Evolutionary conservation across 352 stramenopile species (phyloP), one percentile per base, ranked within the genome.

Genomic region (Globisporangium rhizosaccharum): DNA sequence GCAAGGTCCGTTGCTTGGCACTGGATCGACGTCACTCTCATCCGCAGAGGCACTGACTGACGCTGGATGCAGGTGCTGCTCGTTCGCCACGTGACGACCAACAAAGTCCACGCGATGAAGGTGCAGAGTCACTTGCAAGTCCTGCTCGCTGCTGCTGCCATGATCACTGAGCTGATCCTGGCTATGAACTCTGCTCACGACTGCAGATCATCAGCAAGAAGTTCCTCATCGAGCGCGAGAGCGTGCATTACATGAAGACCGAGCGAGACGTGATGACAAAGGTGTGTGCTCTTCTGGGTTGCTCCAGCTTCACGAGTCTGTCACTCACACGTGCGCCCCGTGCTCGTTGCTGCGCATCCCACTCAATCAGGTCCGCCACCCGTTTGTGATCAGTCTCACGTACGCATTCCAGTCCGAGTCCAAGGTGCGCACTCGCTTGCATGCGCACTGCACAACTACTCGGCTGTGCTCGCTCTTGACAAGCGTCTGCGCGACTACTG

Each of bases 241-340:
- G 76, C 57, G 80, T 91, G 28, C 66, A 82, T 50, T 83, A 92
- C 72, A 90, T 94, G 75, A 78, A 78, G 46, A 84, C 79, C 0
- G 85, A 94, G 65, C 78, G 85, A n/a, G 79, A 94, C 28, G 80
- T 94, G 36, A 92, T 94, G 85, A 91, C 79, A 20, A 91, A 85
- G 75, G 78, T 89, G 44, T 10, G 28, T 7, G 10, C 4, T n/a
- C 17, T 28, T 23, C 44, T 26, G 5, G 3, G 20, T 49, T n/a
- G 44, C 18, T 49, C 41, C 12, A 15, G 12, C 7, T 4, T 46
- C 17, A 12, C 37, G 10, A 46, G 28, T 20, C 30, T 39, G 45
- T 44, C 18, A 12, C 30, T 12, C 11, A 12, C 5, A 44, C 59
- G 7, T 45, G 28, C 39, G n/a, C 23, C n/a, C 3, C 23, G n/a